A percentile compares a stretch with the other conserved stretches of the same genome.
Evolutionary conservation across 352 stramenopile species (phyloP).

Genomic region (Globisporangium acanthophoron): DNA sequence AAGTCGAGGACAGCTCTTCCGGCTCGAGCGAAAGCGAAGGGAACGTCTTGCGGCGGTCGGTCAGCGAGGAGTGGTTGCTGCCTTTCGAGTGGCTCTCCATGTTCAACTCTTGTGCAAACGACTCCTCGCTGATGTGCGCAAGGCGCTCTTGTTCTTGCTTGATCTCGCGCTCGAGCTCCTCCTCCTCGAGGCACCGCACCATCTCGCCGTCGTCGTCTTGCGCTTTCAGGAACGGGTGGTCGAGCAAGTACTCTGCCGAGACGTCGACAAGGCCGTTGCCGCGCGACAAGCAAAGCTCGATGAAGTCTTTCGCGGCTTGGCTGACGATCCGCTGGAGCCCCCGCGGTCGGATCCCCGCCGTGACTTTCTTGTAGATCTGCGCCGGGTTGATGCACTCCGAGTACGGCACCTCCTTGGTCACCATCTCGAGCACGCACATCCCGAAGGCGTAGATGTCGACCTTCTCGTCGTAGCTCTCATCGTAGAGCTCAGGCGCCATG

Average conservation of each 20-base stretch:
- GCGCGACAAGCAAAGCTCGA: slow-evolving; percentile 76
- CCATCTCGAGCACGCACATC: slow-evolving; percentile 99
- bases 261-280: slow-evolving; percentile 79
- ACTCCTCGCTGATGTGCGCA: slow-evolving; percentile 50
- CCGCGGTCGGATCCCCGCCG: slow-evolving; percentile 69
- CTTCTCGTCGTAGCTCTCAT: slow-evolving; percentile 98
- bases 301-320: slow-evolving; percentile 72
- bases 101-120: slow-evolving; percentile 62
- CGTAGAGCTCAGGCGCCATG: slow-evolving; percentile 99
- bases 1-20: slow-evolving; percentile 39
- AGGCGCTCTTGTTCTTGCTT: slow-evolving; percentile 43
- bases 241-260: slow-evolving; percentile 70
- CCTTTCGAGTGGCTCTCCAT: slow-evolving; percentile 71
- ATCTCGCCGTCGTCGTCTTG: slow-evolving; percentile 78
- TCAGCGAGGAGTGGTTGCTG: slow-evolving; percentile 18
- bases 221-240: slow-evolving; percentile 71
- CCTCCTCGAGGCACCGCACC: slow-evolving; percentile 65
- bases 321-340: slow-evolving; percentile 71
- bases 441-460: slow-evolving; percentile 98
- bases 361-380: slow-evolving; percentile 92
- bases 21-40: slow-evolving; percentile 50
- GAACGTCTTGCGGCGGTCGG: slow-evolving; percentile 43
- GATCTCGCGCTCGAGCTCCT: slow-evolving; percentile 51
- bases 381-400: slow-evolving; percentile 92
- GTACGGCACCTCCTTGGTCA: slow-evolving; percentile 98